Percentiles rank a stretch among this genome's conserved stretches.
phyloP scores from a whole-genome alignment of 2,329 filamentous ascomycete genomes.

The Ophiocordyceps australis region DNA sequence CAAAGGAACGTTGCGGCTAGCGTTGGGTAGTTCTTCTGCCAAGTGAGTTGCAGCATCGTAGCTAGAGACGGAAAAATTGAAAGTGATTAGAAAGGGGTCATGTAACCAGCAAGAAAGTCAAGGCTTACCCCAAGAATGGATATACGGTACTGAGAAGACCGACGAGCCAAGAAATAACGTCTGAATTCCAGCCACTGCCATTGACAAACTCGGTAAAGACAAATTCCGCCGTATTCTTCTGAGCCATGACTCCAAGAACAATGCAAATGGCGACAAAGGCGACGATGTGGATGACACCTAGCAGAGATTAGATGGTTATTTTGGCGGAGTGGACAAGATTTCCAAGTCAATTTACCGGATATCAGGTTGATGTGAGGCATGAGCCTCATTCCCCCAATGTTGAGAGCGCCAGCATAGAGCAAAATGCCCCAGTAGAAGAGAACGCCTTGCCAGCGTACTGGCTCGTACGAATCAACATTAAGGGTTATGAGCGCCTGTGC shows the following conservation, averaged over 20 bases:
- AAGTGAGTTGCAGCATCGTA: slow-evolving; percentile 16
- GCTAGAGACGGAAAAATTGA: no score
- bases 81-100: no score
- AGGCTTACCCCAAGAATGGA: slow-evolving; percentile 14
- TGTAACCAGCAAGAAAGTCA: no score
- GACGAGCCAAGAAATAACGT: slow-evolving; percentile 14
- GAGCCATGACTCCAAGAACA: slow-evolving; percentile 11
- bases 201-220: slow-evolving; percentile 14
- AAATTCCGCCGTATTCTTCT: slow-evolving; percentile 10
- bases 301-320: no score
- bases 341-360: slow-evolving; percentile 3
- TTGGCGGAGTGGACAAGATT: no score
- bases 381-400: slow-evolving; percentile 20
- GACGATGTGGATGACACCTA: slow-evolving; percentile 9
- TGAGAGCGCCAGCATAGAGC: slow-evolving; percentile 16
- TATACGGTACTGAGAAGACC: slow-evolving; percentile 13
- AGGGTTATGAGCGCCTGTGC: slow-evolving; percentile 22
- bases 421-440: slow-evolving; percentile 26
- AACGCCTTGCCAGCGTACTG: slow-evolving; percentile 24
- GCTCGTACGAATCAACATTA: slow-evolving; percentile 19
- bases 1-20: slow-evolving; percentile 13
- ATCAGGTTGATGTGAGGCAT: slow-evolving; percentile 16
- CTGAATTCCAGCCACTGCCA: slow-evolving; percentile 11
- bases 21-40: slow-evolving; percentile 14
- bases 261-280: slow-evolving; percentile 11